Evolutionary conservation across 2,329 filamentous ascomycete genomes (phyloP).

Genomic region (Penicillium sp.): DNA sequence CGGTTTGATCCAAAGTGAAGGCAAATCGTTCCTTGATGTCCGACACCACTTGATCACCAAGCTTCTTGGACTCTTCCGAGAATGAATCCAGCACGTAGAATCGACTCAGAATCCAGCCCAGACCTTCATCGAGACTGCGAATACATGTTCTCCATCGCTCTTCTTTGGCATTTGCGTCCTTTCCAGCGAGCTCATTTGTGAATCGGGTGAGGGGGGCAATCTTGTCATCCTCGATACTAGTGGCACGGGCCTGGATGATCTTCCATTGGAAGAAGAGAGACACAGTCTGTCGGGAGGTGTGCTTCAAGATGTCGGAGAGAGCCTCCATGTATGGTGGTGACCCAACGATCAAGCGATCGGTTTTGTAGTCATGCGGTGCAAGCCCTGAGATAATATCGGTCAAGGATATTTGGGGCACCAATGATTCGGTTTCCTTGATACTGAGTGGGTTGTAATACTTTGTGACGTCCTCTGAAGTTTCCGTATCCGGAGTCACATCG

Average conservation of each 20-base stretch:
- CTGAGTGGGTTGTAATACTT: conserved; percentile 67
- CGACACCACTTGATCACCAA: conserved; percentile 68
- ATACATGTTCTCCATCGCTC: conserved; percentile 70
- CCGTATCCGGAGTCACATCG: conserved; percentile 56
- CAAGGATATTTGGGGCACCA: conserved; percentile 59
- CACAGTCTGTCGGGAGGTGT: conserved; percentile 56
- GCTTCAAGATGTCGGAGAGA: conserved; percentile 56
- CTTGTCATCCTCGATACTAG: conserved; percentile 59
- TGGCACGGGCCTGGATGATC: conserved; percentile 54
- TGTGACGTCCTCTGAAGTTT: conserved; percentile 62
- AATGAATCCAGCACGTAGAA: conserved; percentile 72
- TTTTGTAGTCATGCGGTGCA: conserved; percentile 51
- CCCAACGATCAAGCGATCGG: conserved; percentile 58
- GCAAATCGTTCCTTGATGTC: conserved; percentile 69
- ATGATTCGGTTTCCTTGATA: conserved; percentile 54
- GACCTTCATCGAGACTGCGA: conserved; percentile 54
- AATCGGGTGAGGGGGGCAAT: conserved; percentile 62
- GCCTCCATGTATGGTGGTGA: conserved; percentile 62
- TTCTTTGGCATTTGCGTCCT: conserved; percentile 60
- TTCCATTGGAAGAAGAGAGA: conserved; percentile 68
- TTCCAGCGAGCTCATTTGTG: conserved; percentile 60
- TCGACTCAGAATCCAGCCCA: conserved; percentile 69
- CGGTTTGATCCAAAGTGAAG: conserved; percentile 57
- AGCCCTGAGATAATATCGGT: conserved; percentile 54
- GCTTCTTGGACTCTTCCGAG: conserved; percentile 63